These are phyloP conservation scores for Amoebophrya sp. DNA, from an alignment of 169 alveolate species.

Conservation along the genomic window DNA sequence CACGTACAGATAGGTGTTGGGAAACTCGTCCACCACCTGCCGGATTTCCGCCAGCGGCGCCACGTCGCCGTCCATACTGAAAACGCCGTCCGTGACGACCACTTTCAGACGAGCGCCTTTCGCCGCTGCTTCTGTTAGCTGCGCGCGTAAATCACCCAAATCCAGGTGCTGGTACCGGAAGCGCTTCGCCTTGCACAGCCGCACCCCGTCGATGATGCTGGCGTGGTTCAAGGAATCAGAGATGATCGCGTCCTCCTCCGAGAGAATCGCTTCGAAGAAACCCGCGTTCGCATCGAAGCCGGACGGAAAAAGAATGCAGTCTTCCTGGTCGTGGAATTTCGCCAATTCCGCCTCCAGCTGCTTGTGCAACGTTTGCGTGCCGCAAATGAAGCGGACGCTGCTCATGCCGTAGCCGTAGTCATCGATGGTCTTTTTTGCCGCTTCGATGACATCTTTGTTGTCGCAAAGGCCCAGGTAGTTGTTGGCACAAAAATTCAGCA, in stretches of 20 bases:
- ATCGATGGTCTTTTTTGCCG: slow-evolving; percentile 51
- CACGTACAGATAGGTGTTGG: slow-evolving; percentile 55
- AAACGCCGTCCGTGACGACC: slow-evolving; percentile 60
- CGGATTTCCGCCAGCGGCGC: slow-evolving; percentile 54
- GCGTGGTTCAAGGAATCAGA: slow-evolving; percentile 61
- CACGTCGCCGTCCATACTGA: slow-evolving; percentile 63
- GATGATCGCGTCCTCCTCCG: slow-evolving; percentile 53
- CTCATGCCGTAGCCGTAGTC: slow-evolving; percentile 56
- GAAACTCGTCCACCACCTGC: slow-evolving; percentile 46
- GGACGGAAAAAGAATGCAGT: slow-evolving; percentile 52
- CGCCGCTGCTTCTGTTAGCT: slow-evolving; percentile 36
- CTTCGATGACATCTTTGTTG: slow-evolving; percentile 41
- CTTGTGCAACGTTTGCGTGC: slow-evolving; percentile 55
- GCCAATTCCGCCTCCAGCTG: slow-evolving; percentile 51
- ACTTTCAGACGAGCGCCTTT: slow-evolving; percentile 40
- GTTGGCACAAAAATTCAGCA: slow-evolving; percentile 59
- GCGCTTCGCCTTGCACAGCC: slow-evolving; percentile 54
- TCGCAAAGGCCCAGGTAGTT: slow-evolving; percentile 56
- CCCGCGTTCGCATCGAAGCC: slow-evolving; percentile 61
- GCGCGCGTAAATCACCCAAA: slow-evolving; percentile 52
- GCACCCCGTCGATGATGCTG: slow-evolving; percentile 57
- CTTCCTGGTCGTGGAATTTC: slow-evolving; percentile 53
- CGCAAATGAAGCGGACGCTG: slow-evolving; percentile 54
- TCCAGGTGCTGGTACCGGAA: slow-evolving; percentile 52
- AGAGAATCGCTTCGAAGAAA: slow-evolving; percentile 51